phyloP scores from a whole-genome alignment of 2,329 filamentous ascomycete species.

The Dothistroma septosporum region DNA sequence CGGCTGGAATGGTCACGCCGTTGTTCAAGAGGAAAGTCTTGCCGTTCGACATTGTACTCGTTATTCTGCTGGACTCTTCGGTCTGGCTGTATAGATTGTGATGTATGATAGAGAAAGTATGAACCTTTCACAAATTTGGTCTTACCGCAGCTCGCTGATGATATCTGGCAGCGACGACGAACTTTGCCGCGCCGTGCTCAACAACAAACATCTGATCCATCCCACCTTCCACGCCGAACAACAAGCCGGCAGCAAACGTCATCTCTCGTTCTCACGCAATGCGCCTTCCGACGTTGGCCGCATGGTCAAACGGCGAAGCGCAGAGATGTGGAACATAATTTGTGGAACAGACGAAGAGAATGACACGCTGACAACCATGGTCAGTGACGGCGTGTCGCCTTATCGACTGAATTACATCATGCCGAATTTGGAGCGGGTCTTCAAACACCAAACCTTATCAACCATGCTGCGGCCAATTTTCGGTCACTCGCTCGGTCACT shows the following conservation, averaged over 20 bases:
- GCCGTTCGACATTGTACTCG: conserved; percentile 52
- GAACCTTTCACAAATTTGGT: neutral
- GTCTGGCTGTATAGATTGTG: neutral
- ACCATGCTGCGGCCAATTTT: conserved; percentile 3
- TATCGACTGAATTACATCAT: conserved; percentile 6
- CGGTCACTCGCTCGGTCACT: conserved; percentile 2
- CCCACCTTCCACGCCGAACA: neutral
- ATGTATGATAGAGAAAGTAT: neutral
- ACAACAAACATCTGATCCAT: conserved; percentile 1
- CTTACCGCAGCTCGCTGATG: conserved; percentile 1
- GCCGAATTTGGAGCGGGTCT: conserved; percentile 2
- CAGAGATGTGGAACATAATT: conserved; percentile 6
- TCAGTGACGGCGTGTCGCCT: neutral
- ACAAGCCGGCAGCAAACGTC: neutral
- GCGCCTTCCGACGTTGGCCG: conserved; percentile 15
- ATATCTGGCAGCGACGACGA: conserved; percentile 3
- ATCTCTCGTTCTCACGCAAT: neutral
- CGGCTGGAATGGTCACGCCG: conserved; percentile 57
- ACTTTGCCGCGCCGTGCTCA: conserved; percentile 9
- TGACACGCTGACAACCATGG: neutral
- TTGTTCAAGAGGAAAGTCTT: conserved; percentile 53
- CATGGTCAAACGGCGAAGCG: conserved; percentile 4
- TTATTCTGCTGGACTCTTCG: neutral
- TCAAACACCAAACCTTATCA: no score
- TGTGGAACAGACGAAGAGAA: neutral